Base-by-base conservation (phyloP, 208 protist genomes). In the Wallacemonas sp. region DNA sequence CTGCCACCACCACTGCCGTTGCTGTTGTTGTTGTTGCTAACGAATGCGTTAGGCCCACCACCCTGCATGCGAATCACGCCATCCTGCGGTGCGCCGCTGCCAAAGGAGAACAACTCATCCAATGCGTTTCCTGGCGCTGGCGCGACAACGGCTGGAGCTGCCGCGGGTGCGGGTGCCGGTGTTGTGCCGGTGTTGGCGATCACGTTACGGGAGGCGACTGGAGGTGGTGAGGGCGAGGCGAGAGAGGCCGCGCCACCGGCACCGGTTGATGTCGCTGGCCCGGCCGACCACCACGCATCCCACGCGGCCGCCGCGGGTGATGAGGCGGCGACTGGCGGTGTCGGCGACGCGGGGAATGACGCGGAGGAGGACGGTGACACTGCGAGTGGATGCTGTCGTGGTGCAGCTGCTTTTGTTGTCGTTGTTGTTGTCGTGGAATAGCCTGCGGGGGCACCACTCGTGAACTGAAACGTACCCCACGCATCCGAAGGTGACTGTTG, bases 41-140 rank as follows among this genome's bases (percentile, higher is more conserved):
- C 30, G 11, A 0, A 8, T 24, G 32, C 12, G 27, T 41, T 5
- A 11, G 17, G 0, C 17, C 41, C 11, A 6, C 19, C 12, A 47
- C 17, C 17, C 26, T 26, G n/a, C n/a, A n/a, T 24, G 26, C 47
- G 47, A 11, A 32, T 29, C 9, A 29, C 26, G 24, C 14, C 47
- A 29, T 26, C 24, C 47, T 55, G 24, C 5, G 47, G 47, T 8
- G 21, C 47, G n/a, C 52, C 52, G 3, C 30, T 26, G 26, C 52
- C 23, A n/a, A 73, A 70, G 26, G 70, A 65, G 57, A 87, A 87
- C 27, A 87, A 62, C 5, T 76, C 70, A 61, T 83, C 71, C 68
- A 87, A 78, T 2, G 74, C 67, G 58, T 54, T 67, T 23, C 70
- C 61, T 5, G 74, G 65, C 1, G 68, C 64, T 9, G 74, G 68